Evolutionary conservation across 1,284 basidiomycete genomes (phyloP), one percentile per base, ranked within the genome.

Genomic region (Kwoniella shivajii): DNA sequence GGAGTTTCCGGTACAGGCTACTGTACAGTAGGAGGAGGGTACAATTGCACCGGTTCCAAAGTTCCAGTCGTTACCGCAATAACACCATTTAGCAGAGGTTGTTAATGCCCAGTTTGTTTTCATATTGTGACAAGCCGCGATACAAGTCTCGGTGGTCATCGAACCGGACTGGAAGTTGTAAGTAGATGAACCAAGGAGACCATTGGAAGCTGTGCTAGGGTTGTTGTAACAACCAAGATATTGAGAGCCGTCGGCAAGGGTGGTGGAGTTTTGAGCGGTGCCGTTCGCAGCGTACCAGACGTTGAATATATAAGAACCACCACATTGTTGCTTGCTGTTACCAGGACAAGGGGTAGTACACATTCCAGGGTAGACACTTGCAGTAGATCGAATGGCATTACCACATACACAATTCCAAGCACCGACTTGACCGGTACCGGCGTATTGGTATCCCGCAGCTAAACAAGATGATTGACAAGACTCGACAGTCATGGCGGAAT

Each of bases 271-370:
- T n/a, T 27, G 14, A 20, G 36, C 47, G 11, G 63, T 62, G 4
- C 65, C 68, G 16, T 49, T 47, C 27, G 66, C 60, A 20, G 63
- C 59, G 56, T 70, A 67, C 60, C 51, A 67, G 37, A 73, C 48
- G 33, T 63, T 63, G 41, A 62, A 57, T 29, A 56, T 45, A 44
- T 62, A 63, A 20, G 18, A 41, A 3, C 58, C 67, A 31, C 73
- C 73, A 57, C 73, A 75, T 20, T 30, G 61, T 47, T 70, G 47
- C 5, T 45, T 46, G 9, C 54, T 56, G 54, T 73, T 67, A 20
- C 74, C 74, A 7, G 66, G 63, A 50, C 74, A 76, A 11, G 67
- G 39, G n/a, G 45, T 56, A 29, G 49, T 65, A 48, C 72, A 76
- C 52, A 60, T 58, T n/a, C 60, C 59, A 2, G 68, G 65, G 18